Evolutionary conservation across 805 yeast genomes (phyloP), one percentile per base, ranked within the genome.

Genomic region (Candida sphagnicola): DNA sequence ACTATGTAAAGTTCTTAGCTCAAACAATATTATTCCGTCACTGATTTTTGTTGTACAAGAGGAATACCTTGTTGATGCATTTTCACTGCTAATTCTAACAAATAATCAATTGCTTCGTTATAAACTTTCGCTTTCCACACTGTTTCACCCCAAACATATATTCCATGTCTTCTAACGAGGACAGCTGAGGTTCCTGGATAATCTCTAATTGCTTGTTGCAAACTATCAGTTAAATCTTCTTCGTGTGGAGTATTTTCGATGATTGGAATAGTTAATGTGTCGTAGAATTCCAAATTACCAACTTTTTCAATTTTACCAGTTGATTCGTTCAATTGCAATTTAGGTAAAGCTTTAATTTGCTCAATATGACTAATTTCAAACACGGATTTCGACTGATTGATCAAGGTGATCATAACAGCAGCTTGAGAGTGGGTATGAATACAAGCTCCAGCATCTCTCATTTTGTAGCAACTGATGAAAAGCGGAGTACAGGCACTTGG

Each of bases 401-500:
- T 57, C 47, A 86, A 58, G 0, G 95, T 78, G 18, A 79, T 78
- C 78, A 90, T 70, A 1, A 90, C 96, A 0, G 97, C 95, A 41
- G 77, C 77, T 52, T 82, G 91, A 0, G 96, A 89, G 57, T 90
- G 98, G 0, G 97, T 90, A 59, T 90, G 98, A 42, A 90, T 89
- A 57, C 95, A 86, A 2, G 96, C 96, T 6, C 95, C 95, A 1
- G 95, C 93, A 41, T 75, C 72, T 47, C 91, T 70, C 58, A 75
- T 55, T 17, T 67, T 70, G 61, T 82, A 80, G 46, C 88, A 77
- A 29, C 89, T 79, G 65, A 84, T 56, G 62, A 91, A 90, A 37
- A 90, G 63, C 8, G 97, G 96, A 0, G 96, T 87, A 55, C 97
- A 90, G 0, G 96, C 95, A 19, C 93, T 83, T n/a, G 95, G 95